Percentiles rank a stretch among this genome's conserved stretches.
Conservation (phyloP, 805 yeast species). For the Candida endomychidarum region DNA sequence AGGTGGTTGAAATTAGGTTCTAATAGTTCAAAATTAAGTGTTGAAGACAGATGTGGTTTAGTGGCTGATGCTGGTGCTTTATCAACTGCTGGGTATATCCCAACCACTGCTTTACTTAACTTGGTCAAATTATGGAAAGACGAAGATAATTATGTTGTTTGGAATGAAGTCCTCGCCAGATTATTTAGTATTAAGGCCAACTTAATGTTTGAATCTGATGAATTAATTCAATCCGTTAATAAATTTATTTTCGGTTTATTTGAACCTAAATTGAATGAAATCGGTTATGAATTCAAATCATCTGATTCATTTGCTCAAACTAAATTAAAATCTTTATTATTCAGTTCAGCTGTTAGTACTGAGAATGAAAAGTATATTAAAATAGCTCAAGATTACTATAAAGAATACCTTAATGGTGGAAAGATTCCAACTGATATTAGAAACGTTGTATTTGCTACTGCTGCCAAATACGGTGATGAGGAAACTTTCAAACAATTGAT, state of each 20-base stretch:
- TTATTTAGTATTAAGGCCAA: slow-evolving; percentile 50
- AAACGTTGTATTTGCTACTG: slow-evolving; percentile 62
- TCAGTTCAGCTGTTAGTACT: slow-evolving; percentile 56
- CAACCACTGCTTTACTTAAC: slow-evolving; percentile 58
- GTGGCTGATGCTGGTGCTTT: slow-evolving; percentile 78
- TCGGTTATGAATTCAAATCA: slow-evolving; percentile 66
- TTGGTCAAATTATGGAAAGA: slow-evolving; percentile 60
- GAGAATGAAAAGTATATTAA: slow-evolving; percentile 47
- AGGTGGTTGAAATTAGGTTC: slow-evolving; percentile 70
- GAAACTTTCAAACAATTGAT: slow-evolving; percentile 63
- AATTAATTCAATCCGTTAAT: slow-evolving; percentile 48
- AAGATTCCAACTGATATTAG: slow-evolving; percentile 77
- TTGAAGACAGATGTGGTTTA: slow-evolving; percentile 76
- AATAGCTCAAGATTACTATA: slow-evolving; percentile 43
- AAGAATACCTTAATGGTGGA: slow-evolving; percentile 56
- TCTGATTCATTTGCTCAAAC: slow-evolving; percentile 59
- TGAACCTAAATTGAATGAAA: slow-evolving; percentile 47
- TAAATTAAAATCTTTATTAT: slow-evolving; percentile 65
- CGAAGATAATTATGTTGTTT: slow-evolving; percentile 64
- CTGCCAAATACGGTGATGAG: slow-evolving; percentile 62
- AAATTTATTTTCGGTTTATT: slow-evolving; percentile 56
- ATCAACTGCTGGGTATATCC: slow-evolving; percentile 67
- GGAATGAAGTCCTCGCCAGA: slow-evolving; percentile 58
- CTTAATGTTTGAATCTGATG: slow-evolving; percentile 54
- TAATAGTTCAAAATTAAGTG: slow-evolving; percentile 61